Percentiles rank a stretch among this genome's conserved stretches.
phyloP scores from a whole-genome alignment of 179 eudicot genomes.

The Silene vulgaris region DNA sequence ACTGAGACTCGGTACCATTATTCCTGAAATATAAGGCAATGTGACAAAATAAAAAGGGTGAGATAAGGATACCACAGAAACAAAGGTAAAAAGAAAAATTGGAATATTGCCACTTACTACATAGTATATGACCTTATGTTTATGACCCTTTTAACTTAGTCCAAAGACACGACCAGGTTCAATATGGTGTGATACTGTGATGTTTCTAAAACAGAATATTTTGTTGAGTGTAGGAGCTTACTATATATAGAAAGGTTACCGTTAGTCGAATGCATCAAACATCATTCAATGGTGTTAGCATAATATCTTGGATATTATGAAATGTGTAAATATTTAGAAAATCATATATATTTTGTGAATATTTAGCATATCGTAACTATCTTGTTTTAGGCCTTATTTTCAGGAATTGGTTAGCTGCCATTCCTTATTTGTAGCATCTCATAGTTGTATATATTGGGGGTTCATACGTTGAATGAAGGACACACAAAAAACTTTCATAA shows the following conservation, averaged over 20 bases:
- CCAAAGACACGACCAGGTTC: slow-evolving; percentile 8
- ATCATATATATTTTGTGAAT: too few relatives aligned
- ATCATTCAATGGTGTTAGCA: background rate
- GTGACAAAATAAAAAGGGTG: slow-evolving; percentile 12
- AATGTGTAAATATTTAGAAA: too few relatives aligned
- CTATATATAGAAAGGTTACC: slow-evolving; percentile 8
- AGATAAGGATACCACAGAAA: background rate
- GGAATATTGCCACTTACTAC: background rate
- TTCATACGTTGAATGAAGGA: too few relatives aligned
- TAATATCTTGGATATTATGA: too few relatives aligned
- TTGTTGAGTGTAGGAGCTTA: background rate
- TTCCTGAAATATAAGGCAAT: background rate
- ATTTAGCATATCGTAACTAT: too few relatives aligned
- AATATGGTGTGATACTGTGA: background rate
- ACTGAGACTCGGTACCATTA: too few relatives aligned
- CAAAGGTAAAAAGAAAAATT: too few relatives aligned
- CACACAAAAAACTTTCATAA: too few relatives aligned
- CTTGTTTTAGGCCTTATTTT: too few relatives aligned
- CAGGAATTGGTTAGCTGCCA: too few relatives aligned
- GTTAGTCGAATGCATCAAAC: background rate
- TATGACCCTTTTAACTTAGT: background rate
- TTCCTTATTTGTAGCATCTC: too few relatives aligned
- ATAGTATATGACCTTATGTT: background rate
- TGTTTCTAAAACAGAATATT: background rate
- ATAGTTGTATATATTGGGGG: too few relatives aligned